Conservation (phyloP, 2,329 filamentous ascomycete genomes). For the Zasmidium citrigriseum region DNA sequence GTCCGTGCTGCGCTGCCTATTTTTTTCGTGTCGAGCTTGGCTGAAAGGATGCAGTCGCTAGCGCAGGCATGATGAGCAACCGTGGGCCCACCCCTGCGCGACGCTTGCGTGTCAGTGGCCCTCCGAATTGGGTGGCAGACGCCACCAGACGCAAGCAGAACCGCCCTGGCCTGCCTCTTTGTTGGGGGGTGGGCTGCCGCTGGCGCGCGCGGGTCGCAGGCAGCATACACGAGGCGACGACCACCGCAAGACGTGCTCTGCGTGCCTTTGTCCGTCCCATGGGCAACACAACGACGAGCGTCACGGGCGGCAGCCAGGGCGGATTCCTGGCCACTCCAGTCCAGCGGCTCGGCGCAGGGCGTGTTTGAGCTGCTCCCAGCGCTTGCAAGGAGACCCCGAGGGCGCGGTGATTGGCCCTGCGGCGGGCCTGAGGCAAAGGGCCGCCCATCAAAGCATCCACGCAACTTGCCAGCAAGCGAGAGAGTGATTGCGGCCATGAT, state of each 20-base stretch:
- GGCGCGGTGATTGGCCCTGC: constrained; percentile 11
- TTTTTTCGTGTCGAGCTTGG: constrained; percentile 15
- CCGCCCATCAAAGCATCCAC: background rate
- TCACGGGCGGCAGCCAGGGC: no score
- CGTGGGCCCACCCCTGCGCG: constrained; percentile 6
- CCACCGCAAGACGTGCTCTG: no score
- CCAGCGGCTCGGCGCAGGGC: constrained; percentile 17
- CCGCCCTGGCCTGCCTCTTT: no score
- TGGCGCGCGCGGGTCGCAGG: no score
- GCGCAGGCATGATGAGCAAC: constrained; percentile 11
- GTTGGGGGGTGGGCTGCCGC: constrained; percentile 10
- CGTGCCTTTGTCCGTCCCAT: no score
- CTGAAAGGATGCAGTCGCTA: constrained; percentile 11
- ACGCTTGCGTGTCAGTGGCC: constrained; percentile 22
- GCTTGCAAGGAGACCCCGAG: background rate
- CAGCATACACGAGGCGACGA: no score
- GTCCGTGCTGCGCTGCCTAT: constrained; percentile 15
- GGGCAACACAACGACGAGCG: no score
- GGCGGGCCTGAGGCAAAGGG: constrained; percentile 14
- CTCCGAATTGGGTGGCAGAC: constrained; percentile 11
- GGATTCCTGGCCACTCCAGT: background rate
- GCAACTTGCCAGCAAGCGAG: background rate
- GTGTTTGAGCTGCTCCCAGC: background rate
- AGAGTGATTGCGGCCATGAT: background rate
- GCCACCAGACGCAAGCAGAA: constrained; percentile 12